phyloP scores from a whole-genome alignment of 2,329 filamentous ascomycete species.

The Drechslera avenae region DNA sequence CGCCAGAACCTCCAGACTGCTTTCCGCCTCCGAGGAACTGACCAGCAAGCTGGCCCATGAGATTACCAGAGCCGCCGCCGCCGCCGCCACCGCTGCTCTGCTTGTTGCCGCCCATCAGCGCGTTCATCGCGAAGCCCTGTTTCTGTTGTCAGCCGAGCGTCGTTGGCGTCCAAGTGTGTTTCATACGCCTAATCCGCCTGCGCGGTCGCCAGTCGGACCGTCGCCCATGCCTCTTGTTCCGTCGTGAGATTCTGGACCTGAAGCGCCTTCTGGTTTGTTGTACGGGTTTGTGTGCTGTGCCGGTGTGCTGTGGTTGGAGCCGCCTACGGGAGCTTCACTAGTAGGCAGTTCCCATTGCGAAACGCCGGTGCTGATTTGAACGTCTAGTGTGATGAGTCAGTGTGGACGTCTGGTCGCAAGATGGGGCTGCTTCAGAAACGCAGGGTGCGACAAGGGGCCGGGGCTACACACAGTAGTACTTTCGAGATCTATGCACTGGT shows the following conservation, averaged over 20 bases:
- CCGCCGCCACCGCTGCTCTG: slow-evolving; percentile 39
- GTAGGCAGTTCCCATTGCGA: slow-evolving; percentile 78
- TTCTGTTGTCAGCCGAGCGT: slow-evolving; percentile 29
- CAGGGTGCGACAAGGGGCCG: neutral
- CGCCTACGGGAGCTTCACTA: slow-evolving; percentile 64
- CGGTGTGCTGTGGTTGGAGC: slow-evolving; percentile 57
- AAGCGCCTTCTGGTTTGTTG: slow-evolving; percentile 55
- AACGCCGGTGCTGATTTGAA: slow-evolving; percentile 72
- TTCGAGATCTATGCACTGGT: slow-evolving; percentile 40
- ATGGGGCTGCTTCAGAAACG: neutral
- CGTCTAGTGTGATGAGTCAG: slow-evolving; percentile 46
- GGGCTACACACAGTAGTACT: slow-evolving; percentile 47
- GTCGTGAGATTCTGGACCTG: slow-evolving; percentile 45
- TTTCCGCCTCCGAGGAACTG: slow-evolving; percentile 48
- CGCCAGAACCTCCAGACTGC: slow-evolving; percentile 29
- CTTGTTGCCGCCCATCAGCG: slow-evolving; percentile 52
- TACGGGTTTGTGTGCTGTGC: slow-evolving; percentile 64
- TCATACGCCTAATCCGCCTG: slow-evolving; percentile 67
- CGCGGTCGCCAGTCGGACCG: slow-evolving; percentile 59
- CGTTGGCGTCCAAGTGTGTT: slow-evolving; percentile 5
- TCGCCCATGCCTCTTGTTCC: slow-evolving; percentile 56
- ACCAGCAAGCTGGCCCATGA: slow-evolving; percentile 62
- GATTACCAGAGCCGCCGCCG: slow-evolving; percentile 44
- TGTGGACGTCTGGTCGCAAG: neutral
- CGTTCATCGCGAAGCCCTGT: slow-evolving; percentile 66